Evolutionary conservation across 2,329 filamentous ascomycete species (phyloP), one percentile per base, ranked within the genome.

Genomic region (Trichoderma sp.): DNA sequence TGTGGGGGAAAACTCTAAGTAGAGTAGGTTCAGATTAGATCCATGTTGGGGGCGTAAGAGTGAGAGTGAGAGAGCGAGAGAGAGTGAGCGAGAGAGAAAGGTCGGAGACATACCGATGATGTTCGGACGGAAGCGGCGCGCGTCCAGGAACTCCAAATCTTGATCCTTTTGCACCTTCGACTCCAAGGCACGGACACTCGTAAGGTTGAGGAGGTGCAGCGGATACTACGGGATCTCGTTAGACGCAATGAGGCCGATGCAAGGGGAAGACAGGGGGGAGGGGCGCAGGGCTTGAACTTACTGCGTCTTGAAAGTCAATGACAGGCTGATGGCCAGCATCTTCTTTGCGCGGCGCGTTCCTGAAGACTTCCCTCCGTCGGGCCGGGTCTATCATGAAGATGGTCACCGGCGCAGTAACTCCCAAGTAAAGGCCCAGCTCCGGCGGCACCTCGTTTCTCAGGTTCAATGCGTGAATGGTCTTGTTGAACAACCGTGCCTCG

Each of bases 241-340:
- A 70, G 62, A 50, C 17, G 19, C 9, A 45, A 52, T 44, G 26
- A 26, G 24, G 24, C 34, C 19, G 21, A 14, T 14, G 34, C 10
- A 39, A 39, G 34, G 34, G 34, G 34, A 2, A 7, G 7, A 9
- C 12, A 48, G 41, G 12, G 39, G 24, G 30, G 39, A 41, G 34
- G 7, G 26, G 19, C 15, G 63, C 51, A 57, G 51, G 15, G 24
- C 41, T 34, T 41, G 43, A 57, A 57, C 63, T 21, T 52, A 90
- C 88, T 51, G 86, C 86, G 73, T 92, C 90, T 67, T 89, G 86
- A 72, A 91, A 91, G 57, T 87, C 87, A 14, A 89, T 83, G 6
- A 85, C 79, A 1, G 88, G 85, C 72, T 90, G 85, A 69, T 88
- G 89, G 0, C 87, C 88, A 0, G 87, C 79, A 3, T 82, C 81